phyloP scores from a whole-genome alignment of 1,284 basidiomycete genomes.

The Marasmius fiardii region DNA sequence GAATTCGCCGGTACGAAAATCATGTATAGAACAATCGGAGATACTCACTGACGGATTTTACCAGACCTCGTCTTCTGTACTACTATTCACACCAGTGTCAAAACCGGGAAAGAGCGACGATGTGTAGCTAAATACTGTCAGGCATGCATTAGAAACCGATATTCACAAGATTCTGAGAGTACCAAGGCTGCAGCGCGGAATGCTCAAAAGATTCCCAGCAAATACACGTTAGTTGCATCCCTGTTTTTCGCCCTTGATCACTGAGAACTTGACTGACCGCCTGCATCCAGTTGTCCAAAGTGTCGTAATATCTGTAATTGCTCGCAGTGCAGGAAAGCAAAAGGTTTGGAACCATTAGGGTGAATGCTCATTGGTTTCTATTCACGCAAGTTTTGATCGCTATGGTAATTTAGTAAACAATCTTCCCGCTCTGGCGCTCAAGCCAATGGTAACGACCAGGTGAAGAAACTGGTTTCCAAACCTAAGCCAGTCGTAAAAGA shows the following conservation, averaged over 20 bases:
- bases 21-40: background rate
- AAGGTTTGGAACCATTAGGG: constrained; percentile 59
- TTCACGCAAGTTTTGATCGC: too few relatives aligned
- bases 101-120: constrained; percentile 28
- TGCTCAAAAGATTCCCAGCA: background rate
- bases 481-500: background rate
- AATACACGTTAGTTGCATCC: background rate
- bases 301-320: constrained; percentile 69
- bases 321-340: constrained; percentile 54
- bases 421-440: background rate
- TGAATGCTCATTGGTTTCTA: constrained; percentile 25
- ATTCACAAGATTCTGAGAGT: constrained; percentile 49
- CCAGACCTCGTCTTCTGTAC: constrained; percentile 53
- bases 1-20: constrained; percentile 41
- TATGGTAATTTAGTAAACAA: background rate
- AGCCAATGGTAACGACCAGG: background rate
- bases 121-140: constrained; percentile 63
- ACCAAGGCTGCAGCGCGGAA: constrained; percentile 31
- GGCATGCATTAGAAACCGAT: constrained; percentile 63
- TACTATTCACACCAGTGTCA: constrained; percentile 17
- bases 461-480: background rate
- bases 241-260: background rate
- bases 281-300: constrained; percentile 54
- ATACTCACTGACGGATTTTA: constrained; percentile 8
- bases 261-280: background rate